These are phyloP conservation scores for Phialophora chinensis DNA, from an alignment of 2,329 filamentous ascomycete genomes.

Conservation along the genomic window DNA sequence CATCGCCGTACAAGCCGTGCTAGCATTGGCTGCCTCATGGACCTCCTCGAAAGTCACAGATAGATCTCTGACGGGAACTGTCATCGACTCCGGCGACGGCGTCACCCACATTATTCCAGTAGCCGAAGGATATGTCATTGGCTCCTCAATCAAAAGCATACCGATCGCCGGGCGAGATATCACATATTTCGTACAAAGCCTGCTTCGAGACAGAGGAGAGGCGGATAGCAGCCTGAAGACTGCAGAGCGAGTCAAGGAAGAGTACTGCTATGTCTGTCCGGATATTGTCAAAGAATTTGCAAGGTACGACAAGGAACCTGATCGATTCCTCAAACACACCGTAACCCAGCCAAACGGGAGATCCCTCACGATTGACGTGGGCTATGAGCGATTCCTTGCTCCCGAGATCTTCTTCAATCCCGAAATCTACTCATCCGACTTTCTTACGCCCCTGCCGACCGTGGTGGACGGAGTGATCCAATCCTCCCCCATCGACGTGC, in stretches of 20 bases:
- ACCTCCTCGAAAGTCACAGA: slow-evolving; percentile 98
- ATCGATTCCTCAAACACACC: slow-evolving; percentile 87
- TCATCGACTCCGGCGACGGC: slow-evolving; percentile 98
- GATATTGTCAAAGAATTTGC: slow-evolving; percentile 99
- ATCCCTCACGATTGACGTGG: slow-evolving; percentile 85
- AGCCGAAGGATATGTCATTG: slow-evolving; percentile 97
- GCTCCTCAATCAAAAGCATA: slow-evolving; percentile 98
- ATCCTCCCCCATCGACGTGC: slow-evolving; percentile 95
- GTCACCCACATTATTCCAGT: slow-evolving; percentile 99
- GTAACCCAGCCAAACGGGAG: slow-evolving; percentile 86
- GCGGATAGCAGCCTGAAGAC: slow-evolving; percentile 96
- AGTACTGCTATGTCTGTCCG: slow-evolving; percentile 97
- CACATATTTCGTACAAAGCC: slow-evolving; percentile 96
- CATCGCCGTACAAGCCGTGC: slow-evolving; percentile 96
- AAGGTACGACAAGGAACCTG: slow-evolving; percentile 89
- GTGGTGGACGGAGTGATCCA: slow-evolving; percentile 98
- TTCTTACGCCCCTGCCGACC: slow-evolving; percentile 89
- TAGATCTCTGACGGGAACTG: slow-evolving; percentile 91
- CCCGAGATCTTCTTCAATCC: slow-evolving; percentile 99
- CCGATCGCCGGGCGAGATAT: slow-evolving; percentile 97
- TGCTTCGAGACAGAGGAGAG: slow-evolving; percentile 94
- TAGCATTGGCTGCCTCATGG: slow-evolving; percentile 96
- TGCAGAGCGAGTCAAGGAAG: slow-evolving; percentile 97
- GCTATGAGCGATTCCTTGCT: slow-evolving; percentile 96
- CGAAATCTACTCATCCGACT: slow-evolving; percentile 98